These are phyloP conservation scores for Craterostigma plantagineum DNA, from an alignment of 257 asterid species.

Conservation along the genomic window DNA sequence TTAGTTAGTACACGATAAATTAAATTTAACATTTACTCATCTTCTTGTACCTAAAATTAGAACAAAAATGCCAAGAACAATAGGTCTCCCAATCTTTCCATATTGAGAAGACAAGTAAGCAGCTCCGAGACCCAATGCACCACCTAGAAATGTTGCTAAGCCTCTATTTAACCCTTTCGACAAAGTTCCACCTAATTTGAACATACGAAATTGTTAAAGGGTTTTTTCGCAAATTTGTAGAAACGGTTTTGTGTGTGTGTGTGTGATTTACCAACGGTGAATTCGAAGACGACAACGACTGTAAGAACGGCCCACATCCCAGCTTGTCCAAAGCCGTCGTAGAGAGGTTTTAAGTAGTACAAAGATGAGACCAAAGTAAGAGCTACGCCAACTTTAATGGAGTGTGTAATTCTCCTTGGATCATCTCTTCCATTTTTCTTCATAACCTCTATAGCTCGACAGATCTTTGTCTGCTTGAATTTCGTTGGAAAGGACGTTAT, in stretches of 20 bases:
- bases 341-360: neutral
- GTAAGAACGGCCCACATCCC: neutral
- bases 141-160: neutral
- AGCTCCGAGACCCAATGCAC: neutral
- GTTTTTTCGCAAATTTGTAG: no score
- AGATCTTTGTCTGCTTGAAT: no score
- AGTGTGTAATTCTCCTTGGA: neutral
- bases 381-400: neutral
- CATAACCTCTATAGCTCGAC: no score
- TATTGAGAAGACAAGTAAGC: neutral
- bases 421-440: neutral
- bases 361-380: neutral
- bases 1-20: neutral
- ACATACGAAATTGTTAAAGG: no score
- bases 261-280: neutral
- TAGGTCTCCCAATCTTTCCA: neutral
- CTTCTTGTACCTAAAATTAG: neutral
- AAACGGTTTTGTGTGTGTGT: no score
- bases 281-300: constrained; percentile 1
- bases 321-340: neutral
- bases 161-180: neutral
- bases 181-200: neutral
- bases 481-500: no score
- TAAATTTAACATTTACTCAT: no score
- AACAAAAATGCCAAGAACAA: neutral